phyloP scores from a whole-genome alignment of 768 basidiomycete species.

The Termitomyces sp. region DNA sequence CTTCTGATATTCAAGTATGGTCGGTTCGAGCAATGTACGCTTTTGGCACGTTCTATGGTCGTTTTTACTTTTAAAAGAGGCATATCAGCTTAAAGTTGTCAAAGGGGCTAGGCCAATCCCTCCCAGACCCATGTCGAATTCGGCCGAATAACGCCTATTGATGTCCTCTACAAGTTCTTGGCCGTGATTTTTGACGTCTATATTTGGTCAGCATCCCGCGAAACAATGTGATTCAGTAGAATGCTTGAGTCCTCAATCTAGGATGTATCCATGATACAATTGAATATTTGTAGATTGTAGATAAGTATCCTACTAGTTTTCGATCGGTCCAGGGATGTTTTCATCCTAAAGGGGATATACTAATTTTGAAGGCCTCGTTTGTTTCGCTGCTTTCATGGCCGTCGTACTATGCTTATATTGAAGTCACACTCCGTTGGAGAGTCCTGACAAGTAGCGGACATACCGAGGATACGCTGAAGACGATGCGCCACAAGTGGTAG shows the following conservation, averaged over 20 bases:
- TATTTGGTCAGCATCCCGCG: too few species aligned
- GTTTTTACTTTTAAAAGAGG: too few species aligned
- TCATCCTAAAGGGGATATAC: slow-evolving; percentile 1
- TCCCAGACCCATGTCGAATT: too few species aligned
- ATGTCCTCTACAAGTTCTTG: neutral
- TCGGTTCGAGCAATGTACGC: too few species aligned
- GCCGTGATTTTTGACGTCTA: neutral
- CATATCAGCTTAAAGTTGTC: neutral
- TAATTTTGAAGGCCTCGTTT: too few species aligned
- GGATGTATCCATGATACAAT: neutral
- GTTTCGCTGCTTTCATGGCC: neutral
- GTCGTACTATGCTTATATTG: neutral
- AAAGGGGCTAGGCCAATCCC: too few species aligned
- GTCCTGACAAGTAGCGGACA: neutral
- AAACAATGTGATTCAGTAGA: too few species aligned
- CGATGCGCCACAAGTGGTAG: slow-evolving; percentile 7
- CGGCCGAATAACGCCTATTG: neutral
- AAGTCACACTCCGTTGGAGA: too few species aligned
- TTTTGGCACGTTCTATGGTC: too few species aligned
- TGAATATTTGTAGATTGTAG: too few species aligned
- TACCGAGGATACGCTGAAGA: neutral
- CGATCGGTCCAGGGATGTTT: slow-evolving; percentile 1
- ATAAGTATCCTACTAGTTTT: neutral
- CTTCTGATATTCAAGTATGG: too few species aligned
- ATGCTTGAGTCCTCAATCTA: neutral